Percentiles rank a stretch among this genome's conserved stretches.
phyloP scores from a whole-genome alignment of 352 stramenopile species.

The Globisporangium uncinulatum region DNA sequence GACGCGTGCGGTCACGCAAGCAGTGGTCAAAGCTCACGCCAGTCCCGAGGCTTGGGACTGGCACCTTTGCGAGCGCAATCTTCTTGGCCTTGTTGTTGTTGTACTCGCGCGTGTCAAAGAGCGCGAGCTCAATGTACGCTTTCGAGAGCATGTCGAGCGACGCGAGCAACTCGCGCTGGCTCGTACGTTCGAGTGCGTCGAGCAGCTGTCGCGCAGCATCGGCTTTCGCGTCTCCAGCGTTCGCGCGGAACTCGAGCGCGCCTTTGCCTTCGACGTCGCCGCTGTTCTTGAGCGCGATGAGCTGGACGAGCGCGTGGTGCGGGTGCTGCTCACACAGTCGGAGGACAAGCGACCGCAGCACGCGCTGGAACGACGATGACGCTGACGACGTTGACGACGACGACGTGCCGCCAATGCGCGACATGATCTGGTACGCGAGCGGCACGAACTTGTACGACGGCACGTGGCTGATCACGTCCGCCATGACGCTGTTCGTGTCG shows the following conservation, averaged over 20 bases:
- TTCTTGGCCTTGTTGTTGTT: conserved; percentile 60
- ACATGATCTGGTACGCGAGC: conserved; percentile 97
- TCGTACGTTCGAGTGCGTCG: conserved; percentile 44
- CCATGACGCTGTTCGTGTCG: conserved; percentile 81
- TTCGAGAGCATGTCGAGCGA: conserved; percentile 69
- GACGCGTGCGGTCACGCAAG: conserved; percentile 47
- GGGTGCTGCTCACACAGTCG: conserved; percentile 94
- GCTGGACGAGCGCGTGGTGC: conserved; percentile 94
- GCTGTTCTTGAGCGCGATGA: conserved; percentile 94
- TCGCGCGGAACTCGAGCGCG: conserved; percentile 66
- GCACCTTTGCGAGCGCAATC: conserved; percentile 59
- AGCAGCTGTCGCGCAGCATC: conserved; percentile 59
- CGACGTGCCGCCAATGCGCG: conserved; percentile 71
- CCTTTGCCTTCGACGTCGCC: conserved; percentile 83
- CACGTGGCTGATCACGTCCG: conserved; percentile 76
- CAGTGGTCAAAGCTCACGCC: conserved; percentile 62
- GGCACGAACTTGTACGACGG: conserved; percentile 96
- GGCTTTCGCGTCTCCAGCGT: conserved; percentile 75
- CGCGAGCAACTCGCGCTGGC: conserved; percentile 55
- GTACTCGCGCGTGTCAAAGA: conserved; percentile 77
- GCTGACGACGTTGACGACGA: conserved; percentile 1
- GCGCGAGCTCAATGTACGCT: conserved; percentile 73
- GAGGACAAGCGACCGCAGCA: conserved; percentile 85
- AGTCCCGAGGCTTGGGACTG: conserved; percentile 24
- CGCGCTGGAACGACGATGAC: conserved; percentile 70